Conservation (phyloP, 305 asterid species). For the Plantago lanceolata region DNA sequence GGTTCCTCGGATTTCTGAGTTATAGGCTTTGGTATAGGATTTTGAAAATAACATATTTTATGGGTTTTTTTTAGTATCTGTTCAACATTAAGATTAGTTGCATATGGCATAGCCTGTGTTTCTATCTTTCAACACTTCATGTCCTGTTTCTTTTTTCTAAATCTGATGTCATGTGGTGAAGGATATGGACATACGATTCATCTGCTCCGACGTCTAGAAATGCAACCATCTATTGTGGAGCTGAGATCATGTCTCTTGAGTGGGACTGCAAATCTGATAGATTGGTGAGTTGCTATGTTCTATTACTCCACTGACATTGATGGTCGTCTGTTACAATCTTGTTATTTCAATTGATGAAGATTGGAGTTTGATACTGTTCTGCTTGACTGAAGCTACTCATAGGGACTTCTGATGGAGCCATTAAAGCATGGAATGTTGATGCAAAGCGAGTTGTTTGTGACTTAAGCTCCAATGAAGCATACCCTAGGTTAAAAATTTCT, state of each 20-base stretch:
- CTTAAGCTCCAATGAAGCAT: constrained; percentile 62
- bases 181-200: constrained; percentile 95
- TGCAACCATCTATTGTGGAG: constrained; percentile 96
- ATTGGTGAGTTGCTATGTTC: constrained; percentile 48
- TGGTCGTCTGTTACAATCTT: constrained; percentile 14
- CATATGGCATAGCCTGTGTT: constrained; percentile 12
- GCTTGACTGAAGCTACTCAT: constrained; percentile 80
- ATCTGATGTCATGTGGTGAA: constrained; percentile 35
- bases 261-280: constrained; percentile 99
- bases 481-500: constrained; percentile 54
- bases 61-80: no score
- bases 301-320: constrained; percentile 17
- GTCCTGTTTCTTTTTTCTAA: constrained; percentile 11
- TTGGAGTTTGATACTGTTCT: constrained; percentile 29
- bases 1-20: not conserved
- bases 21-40: no score
- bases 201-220: constrained; percentile 79
- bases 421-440: constrained; percentile 97
- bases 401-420: constrained; percentile 97
- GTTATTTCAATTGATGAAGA: constrained; percentile 22
- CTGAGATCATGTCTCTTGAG: constrained; percentile 91
- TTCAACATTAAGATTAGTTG: constrained; percentile 13
- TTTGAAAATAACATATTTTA: no score
- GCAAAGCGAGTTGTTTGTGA: constrained; percentile 97
- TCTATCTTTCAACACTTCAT: constrained; percentile 7